Evolutionary conservation across 2,329 filamentous ascomycete genomes (phyloP), one percentile per base, ranked within the genome.

Genomic region (Phaeomoniella chlamydospora): DNA sequence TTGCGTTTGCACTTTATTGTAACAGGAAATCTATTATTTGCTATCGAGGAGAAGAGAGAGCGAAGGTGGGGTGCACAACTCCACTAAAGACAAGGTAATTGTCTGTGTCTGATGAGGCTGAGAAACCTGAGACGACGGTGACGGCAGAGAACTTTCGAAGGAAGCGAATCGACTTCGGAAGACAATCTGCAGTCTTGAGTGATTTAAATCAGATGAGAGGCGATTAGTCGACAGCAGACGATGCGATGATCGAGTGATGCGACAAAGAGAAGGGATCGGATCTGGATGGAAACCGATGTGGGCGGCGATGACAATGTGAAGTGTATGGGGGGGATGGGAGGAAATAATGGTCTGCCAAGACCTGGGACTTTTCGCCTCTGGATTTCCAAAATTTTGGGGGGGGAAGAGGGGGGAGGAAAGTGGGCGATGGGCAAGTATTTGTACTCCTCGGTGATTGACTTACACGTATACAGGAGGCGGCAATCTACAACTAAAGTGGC

Each of bases 401-500:
- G 10, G 14, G 31, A 14, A 14, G n/a, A 13, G n/a, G 31, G 14
- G 10, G 14, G 31, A 14, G 31, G 14, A 17, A 32, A 13, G 31
- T 32, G 31, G 31, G 31, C 15, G 31, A 32, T 9, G 31, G 6
- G 31, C 31, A 32, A 14, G n/a, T 16, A 32, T 32, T 32, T 32
- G 14, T 32, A 32, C 31, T 26, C 22, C 22, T 6, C 6, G 6
- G 9, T 9, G 9, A 6, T 26, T n/a, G 22, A 26, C 22, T 26
- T n/a, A 26, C 22, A 26, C n/a, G 22, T n/a, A n/a, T 26, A 6
- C 6, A 26, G 22, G 22, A 26, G 22, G 22, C 22, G 22, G 22
- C 22, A 26, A 26, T n/a, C n/a, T n/a, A 26, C 22, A 6, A n/a
- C 9, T 26, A n/a, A 26, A 26, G 22, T n/a, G 22, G 22, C 22